phyloP scores from a whole-genome alignment of 768 basidiomycete genomes.

The Russula dissimulans region DNA sequence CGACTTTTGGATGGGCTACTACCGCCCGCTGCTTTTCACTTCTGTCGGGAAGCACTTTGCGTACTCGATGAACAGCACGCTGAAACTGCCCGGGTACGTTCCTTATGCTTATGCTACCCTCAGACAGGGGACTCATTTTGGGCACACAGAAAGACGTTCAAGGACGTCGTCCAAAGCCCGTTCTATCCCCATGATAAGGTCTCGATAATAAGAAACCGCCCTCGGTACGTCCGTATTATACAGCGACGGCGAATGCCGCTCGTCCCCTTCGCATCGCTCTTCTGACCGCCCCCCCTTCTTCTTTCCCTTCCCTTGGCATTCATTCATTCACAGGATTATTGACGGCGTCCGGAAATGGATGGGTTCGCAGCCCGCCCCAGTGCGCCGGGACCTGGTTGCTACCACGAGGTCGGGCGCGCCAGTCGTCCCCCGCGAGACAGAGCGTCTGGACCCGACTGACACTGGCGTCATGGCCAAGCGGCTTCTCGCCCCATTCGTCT shows the following conservation, averaged over 20 bases:
- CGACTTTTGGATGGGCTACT: conserved; percentile 87
- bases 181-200: conserved; percentile 50
- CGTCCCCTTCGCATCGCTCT: background rate
- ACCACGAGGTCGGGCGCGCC: background rate
- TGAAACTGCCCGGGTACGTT: conserved; percentile 70
- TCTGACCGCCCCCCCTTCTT: background rate
- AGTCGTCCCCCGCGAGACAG: conserved; percentile 5
- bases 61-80: conserved; percentile 85
- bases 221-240: conserved; percentile 26
- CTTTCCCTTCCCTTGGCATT: no score
- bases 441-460: conserved; percentile 10
- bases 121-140: no score
- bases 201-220: conserved; percentile 24
- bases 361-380: conserved; percentile 37
- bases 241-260: background rate
- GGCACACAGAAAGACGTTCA: conserved; percentile 53
- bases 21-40: conserved; percentile 76
- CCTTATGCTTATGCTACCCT: background rate
- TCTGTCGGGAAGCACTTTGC: conserved; percentile 83
- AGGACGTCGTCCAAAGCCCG: conserved; percentile 62
- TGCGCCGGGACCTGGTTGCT: background rate
- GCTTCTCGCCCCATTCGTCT: conserved; percentile 13
- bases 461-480: conserved; percentile 12
- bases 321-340: conserved; percentile 42
- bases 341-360: conserved; percentile 78